Evolutionary conservation across 495 filamentous ascomycete genomes (phyloP), one percentile per base, ranked within the genome.

Genomic region (Aspergillus mulundensis): DNA sequence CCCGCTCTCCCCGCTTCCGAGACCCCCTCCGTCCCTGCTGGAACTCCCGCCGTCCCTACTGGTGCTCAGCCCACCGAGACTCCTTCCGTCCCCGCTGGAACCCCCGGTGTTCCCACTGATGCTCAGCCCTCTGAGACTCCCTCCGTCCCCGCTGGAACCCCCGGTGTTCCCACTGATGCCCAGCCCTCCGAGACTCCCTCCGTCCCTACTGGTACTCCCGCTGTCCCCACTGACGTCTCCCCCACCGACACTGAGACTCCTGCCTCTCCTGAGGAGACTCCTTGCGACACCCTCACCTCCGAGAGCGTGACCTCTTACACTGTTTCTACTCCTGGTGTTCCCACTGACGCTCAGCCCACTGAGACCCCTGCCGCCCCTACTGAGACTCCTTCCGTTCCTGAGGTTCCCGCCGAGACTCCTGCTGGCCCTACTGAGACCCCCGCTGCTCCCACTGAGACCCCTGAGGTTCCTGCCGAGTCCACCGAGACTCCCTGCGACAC

Each of bases 71-170:
- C 46, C 46, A 19, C 47, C 18, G 47, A 50, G 30, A 63, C 63
- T 16, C 63, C 67, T 23, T 67, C 65, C 38, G 59, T 63, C n/a
- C 64, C 65, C 42, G 38, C 54, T 43, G 64, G 57, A 53, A 42
- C 38, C 1, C 41, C 57, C 51, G 54, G 45, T 15, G 41, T 59
- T 15, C 8, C 42, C 14, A 54, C 62, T 19, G 30, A 60, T 20
- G 53, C 16, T 53, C 24, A 58, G 56, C 49, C 41, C 41, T 25
- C 45, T 25, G 45, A 48, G 25, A 63, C 62, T 19, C 63, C 67
- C 21, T 67, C 65, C 36, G 59, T 63, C 15, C 64, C 65, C 41
- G 36, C 56, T 43, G 64, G 57, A 53, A 42, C 38, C 1, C 41
- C 57, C 51, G 54, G 45, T 12, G 42, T 59, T 15, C 10, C 39